Evolutionary conservation across 108 stramenopile species (phyloP), one percentile per base, ranked within the genome.

Genomic region (Cyclostephanos invisitatus): DNA sequence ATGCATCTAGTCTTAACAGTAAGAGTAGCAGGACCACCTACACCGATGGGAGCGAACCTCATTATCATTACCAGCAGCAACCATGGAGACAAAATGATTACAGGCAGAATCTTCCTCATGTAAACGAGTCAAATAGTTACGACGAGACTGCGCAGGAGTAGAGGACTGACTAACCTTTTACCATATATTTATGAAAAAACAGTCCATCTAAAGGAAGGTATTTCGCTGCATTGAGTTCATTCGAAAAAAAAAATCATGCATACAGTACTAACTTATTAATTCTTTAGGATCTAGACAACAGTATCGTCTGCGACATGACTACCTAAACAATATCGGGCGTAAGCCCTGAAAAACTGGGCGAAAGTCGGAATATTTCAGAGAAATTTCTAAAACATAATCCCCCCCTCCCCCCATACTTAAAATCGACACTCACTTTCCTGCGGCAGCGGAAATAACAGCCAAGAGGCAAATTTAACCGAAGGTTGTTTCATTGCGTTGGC

Each of bases 401-500:
- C 18, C 14, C 1, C 36, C 14, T 7, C 14, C 1, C 58, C 36
- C 36, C 28, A 18, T 5, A 5, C 58, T 59, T n/a, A 8, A 25
- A 37, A 25, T 37, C n/a, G 27, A 1, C 24, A 57, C 56, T 18
- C 20, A 24, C 25, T 27, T 27, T 14, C 22, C 55, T 25, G 20
- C 24, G 3, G 18, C 3, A 24, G 17, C 22, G 1, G 22, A 22
- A 56, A 2, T 27, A 56, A 25, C 25, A 25, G 18, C 22, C 55
- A 7, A 28, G 51, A 18, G 5, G 51, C 4, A 24, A 28, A 25
- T 0, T 12, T 57, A 57, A 17, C 58, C 58, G 35, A 80, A 80
- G 36, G 78, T 80, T 42, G 78, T 80, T 48, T 82, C 68, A 24
- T 69, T 73, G 38, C 80, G 84, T 74, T 93, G 92, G 83, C 97